These are phyloP conservation scores for Microdochium nivale DNA, from an alignment of 2,329 filamentous ascomycete genomes.

Conservation along the genomic window DNA sequence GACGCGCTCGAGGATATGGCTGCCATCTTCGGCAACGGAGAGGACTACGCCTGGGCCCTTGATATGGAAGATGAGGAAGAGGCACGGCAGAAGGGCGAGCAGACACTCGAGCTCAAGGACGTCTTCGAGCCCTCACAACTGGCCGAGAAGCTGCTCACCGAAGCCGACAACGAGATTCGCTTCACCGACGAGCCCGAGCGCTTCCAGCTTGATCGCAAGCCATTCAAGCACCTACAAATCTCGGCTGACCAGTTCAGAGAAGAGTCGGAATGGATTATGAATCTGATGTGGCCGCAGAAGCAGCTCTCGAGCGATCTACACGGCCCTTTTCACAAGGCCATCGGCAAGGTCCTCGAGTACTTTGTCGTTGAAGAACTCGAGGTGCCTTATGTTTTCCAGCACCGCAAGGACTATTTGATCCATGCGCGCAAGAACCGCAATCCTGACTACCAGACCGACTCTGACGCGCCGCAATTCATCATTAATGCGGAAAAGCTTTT, in stretches of 20 bases:
- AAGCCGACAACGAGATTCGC: slow-evolving; percentile 88
- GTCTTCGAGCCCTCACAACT: slow-evolving; percentile 97
- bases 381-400: slow-evolving; percentile 95
- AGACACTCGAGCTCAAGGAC: slow-evolving; percentile 87
- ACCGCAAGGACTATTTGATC: slow-evolving; percentile 95
- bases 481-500: slow-evolving; percentile 80
- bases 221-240: slow-evolving; percentile 75
- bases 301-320: slow-evolving; percentile 63
- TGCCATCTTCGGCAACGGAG: slow-evolving; percentile 89
- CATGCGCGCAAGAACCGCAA: slow-evolving; percentile 67
- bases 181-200: slow-evolving; percentile 85
- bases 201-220: slow-evolving; percentile 83
- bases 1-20: slow-evolving; percentile 94
- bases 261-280: slow-evolving; percentile 86
- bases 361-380: slow-evolving; percentile 92
- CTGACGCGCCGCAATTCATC: slow-evolving; percentile 63
- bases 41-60: slow-evolving; percentile 92
- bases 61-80: slow-evolving; percentile 83
- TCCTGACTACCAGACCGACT: slow-evolving; percentile 53
- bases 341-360: slow-evolving; percentile 89
- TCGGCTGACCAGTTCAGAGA: slow-evolving; percentile 81
- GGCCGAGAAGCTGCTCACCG: slow-evolving; percentile 87
- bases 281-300: slow-evolving; percentile 84
- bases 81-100: slow-evolving; percentile 68
- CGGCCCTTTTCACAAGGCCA: slow-evolving; percentile 75